Evolutionary conservation across 2,329 filamentous ascomycete species (phyloP).

Genomic region (Corinectria fuckeliana): DNA sequence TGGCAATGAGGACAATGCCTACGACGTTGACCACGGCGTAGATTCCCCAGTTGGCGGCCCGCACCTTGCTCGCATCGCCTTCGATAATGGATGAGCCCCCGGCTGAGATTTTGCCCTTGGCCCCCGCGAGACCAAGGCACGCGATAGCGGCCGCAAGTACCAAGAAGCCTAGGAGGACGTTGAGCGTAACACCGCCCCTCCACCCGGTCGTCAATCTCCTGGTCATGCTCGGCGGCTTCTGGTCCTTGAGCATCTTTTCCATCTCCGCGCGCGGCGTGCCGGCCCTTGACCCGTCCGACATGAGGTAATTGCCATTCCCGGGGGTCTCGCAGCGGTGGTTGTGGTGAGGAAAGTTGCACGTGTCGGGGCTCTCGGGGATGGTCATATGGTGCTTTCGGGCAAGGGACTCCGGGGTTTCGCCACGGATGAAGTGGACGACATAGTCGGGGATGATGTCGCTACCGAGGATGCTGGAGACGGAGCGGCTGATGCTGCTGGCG

Average conservation of each 20-base stretch:
- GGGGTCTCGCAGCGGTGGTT: constrained; percentile 20
- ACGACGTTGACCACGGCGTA: constrained; percentile 54
- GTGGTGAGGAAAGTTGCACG: constrained; percentile 27
- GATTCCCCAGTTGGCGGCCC: constrained; percentile 49
- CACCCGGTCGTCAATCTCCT: constrained; percentile 49
- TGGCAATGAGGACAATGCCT: constrained; percentile 51
- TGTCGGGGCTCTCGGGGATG: constrained; percentile 37
- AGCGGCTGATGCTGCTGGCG: constrained; percentile 38
- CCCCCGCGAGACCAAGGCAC: constrained; percentile 47
- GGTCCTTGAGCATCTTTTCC: constrained; percentile 36
- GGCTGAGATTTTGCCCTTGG: constrained; percentile 41
- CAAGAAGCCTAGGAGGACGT: constrained; percentile 49
- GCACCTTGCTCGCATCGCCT: constrained; percentile 47
- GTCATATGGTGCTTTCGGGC: constrained; percentile 48
- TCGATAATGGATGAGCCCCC: constrained; percentile 48
- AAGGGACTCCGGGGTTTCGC: constrained; percentile 61
- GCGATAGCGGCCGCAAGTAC: constrained; percentile 48
- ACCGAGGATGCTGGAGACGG: constrained; percentile 44
- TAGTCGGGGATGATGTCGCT: constrained; percentile 61
- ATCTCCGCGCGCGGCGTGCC: constrained; percentile 32
- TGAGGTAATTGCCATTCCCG: constrained; percentile 17
- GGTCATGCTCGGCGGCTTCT: constrained; percentile 34
- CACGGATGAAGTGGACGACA: constrained; percentile 60
- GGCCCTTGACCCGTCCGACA: constrained; percentile 24
- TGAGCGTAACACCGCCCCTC: constrained; percentile 55